A percentile compares a stretch with the other conserved stretches of the same genome.
Conservation (phyloP, 371 early-diverging fungal genomes). For the Apophysomyces ossiformis region DNA sequence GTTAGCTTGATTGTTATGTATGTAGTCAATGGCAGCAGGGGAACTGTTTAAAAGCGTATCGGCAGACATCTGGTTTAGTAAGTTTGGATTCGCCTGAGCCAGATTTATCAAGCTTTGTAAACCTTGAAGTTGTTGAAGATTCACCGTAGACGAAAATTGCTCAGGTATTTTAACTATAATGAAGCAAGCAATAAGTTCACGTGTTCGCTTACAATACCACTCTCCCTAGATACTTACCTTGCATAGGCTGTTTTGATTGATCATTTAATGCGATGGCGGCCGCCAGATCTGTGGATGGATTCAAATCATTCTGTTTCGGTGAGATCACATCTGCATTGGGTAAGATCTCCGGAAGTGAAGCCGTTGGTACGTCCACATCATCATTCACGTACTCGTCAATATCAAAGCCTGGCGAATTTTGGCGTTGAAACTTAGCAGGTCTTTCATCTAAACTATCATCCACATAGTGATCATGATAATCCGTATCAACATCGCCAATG, state of each 20-base stretch:
- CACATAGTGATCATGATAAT: slow-evolving; percentile 18
- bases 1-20: neutral
- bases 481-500: slow-evolving; percentile 34
- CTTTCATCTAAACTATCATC: slow-evolving; percentile 10
- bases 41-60: slow-evolving; percentile 13
- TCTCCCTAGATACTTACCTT: slow-evolving; percentile 4
- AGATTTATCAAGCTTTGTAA: slow-evolving; percentile 32
- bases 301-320: neutral
- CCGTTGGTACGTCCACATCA: slow-evolving; percentile 14
- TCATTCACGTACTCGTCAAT: slow-evolving; percentile 31
- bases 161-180: neutral
- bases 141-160: slow-evolving; percentile 9
- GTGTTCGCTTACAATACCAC: neutral
- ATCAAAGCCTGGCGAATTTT: slow-evolving; percentile 17
- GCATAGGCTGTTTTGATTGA: slow-evolving; percentile 14
- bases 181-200: neutral
- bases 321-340: neutral
- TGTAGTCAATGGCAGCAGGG: neutral
- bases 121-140: slow-evolving; percentile 13
- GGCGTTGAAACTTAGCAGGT: slow-evolving; percentile 19
- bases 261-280: slow-evolving; percentile 39
- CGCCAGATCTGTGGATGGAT: slow-evolving; percentile 14
- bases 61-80: slow-evolving; percentile 29
- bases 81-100: slow-evolving; percentile 37
- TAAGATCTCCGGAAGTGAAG: neutral